Evolutionary conservation across 2,329 filamentous ascomycete species (phyloP).

Genomic region (Pleoardoris graminearum): DNA sequence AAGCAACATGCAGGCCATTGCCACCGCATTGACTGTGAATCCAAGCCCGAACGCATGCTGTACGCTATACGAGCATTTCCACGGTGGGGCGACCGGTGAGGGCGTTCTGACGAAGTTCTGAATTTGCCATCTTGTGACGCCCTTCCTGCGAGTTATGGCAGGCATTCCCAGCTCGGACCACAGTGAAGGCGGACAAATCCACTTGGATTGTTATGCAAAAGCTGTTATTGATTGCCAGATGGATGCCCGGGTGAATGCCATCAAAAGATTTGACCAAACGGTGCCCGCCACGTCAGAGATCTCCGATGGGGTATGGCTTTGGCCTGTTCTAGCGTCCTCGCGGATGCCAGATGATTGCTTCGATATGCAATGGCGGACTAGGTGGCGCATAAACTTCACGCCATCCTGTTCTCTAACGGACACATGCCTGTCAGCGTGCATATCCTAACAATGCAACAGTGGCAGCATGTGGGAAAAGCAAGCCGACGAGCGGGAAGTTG

Average conservation of each 20-base stretch:
- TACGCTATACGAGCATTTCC: conserved; percentile 27
- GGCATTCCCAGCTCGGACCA: conserved; percentile 35
- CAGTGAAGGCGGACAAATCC: conserved; percentile 32
- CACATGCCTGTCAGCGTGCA: conserved; percentile 49
- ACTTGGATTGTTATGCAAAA: conserved; percentile 37
- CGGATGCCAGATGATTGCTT: conserved; percentile 49
- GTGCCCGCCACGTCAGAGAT: conserved; percentile 57
- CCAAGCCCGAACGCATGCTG: conserved; percentile 22
- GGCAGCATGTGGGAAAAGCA: conserved; percentile 44
- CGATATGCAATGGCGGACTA: conserved; percentile 50
- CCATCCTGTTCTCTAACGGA: conserved; percentile 48
- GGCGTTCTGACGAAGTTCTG: conserved; percentile 33
- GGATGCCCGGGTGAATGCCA: conserved; percentile 44
- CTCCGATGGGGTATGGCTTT: conserved; percentile 53
- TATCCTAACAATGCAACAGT: conserved; percentile 46
- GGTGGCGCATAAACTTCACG: conserved; percentile 50
- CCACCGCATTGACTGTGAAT: conserved; percentile 29
- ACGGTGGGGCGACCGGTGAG: conserved; percentile 42
- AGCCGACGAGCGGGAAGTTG: conserved; percentile 45
- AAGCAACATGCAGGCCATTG: conserved; percentile 21
- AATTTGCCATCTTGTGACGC: conserved; percentile 41
- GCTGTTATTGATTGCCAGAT: conserved; percentile 46
- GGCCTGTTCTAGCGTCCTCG: conserved; percentile 52
- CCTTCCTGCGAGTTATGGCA: conserved; percentile 32
- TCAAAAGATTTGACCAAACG: conserved; percentile 49